phyloP scores from a whole-genome alignment of 2,329 filamentous ascomycete species.

The Fusarium xyrophilum region DNA sequence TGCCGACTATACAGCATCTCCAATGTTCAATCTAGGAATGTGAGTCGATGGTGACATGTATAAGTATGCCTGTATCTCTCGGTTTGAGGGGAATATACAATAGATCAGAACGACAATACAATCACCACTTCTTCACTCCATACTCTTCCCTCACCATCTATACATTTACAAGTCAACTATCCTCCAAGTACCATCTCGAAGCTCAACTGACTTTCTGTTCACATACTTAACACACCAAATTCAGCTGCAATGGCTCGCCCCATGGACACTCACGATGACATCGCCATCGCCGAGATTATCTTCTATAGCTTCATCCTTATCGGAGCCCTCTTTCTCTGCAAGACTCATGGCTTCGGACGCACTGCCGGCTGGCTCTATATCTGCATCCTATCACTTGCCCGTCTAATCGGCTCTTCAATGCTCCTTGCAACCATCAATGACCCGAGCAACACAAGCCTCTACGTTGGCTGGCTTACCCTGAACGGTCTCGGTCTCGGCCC shows the following conservation, averaged over 20 bases:
- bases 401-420: conserved; percentile 63
- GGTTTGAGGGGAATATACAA: not conserved
- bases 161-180: not conserved
- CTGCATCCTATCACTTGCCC: conserved; percentile 62
- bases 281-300: conserved; percentile 45
- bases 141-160: not conserved
- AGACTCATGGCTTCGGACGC: conserved; percentile 58
- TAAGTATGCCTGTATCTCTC: conserved; percentile 18
- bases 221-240: not conserved
- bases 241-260: conserved; percentile 30
- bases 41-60: not conserved
- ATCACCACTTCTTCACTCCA: not conserved
- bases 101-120: not conserved
- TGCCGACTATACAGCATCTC: not conserved
- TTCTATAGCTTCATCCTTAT: conserved; percentile 43
- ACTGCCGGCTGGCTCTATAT: conserved; percentile 68
- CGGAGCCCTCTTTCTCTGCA: conserved; percentile 53
- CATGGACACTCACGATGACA: conserved; percentile 43
- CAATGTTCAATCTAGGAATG: not conserved
- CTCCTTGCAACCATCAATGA: conserved; percentile 54
- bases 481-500: conserved; percentile 49
- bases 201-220: not conserved
- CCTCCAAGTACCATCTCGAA: not conserved
- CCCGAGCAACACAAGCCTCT: conserved; percentile 52
- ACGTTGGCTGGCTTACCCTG: conserved; percentile 45